Base-by-base conservation (phyloP, 768 basidiomycete genomes). In the Suillus tomentosus region DNA sequence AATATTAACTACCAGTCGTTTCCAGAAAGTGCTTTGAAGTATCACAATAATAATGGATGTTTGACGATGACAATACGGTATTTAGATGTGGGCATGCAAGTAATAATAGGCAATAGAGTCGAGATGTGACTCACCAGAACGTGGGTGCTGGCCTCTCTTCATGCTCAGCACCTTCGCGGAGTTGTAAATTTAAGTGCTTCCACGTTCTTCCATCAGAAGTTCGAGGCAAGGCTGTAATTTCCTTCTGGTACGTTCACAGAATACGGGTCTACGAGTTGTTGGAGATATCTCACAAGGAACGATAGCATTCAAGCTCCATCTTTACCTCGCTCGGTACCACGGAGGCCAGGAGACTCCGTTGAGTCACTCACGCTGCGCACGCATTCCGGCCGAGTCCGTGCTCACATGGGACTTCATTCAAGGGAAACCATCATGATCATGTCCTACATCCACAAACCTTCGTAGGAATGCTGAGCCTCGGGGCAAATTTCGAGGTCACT, bases 51-150 rank as follows among this genome's bases (percentile, higher is more conserved):
- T 58, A 42, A 42, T 58, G 24, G 22, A 31, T 24, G 10, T 40
- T 24, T 58, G 10, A 17, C 39, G 57, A 58, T 42, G 42, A 43
- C 57, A 40, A 58, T 58, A 42, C 57, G 40, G 40, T 14, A 58
- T 42, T 58, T 58, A 58, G 57, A 58, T 24, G 56, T 58, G 17
- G 17, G 11, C 57, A 19, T 19, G 57, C 42, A 39, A 14, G 8
- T 56, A 37, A 19, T 56, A 22, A 42, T 42, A 42, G 10, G 2
- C 9, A 19, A 40, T 17, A 58, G 56, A 58, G 24, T 58, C 27
- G 24, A 40, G 5, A 34, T 19, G 24, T 15, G 36, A 34, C 31
- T 34, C 31, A 54, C 6, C 4, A 54, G 53, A 58, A 31, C 40
- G 39, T 42, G 56, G 15, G 15, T 57, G 15, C 22, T 13, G 34